phyloP scores from a whole-genome alignment of 805 yeast species.

The Ogataea minuta region DNA sequence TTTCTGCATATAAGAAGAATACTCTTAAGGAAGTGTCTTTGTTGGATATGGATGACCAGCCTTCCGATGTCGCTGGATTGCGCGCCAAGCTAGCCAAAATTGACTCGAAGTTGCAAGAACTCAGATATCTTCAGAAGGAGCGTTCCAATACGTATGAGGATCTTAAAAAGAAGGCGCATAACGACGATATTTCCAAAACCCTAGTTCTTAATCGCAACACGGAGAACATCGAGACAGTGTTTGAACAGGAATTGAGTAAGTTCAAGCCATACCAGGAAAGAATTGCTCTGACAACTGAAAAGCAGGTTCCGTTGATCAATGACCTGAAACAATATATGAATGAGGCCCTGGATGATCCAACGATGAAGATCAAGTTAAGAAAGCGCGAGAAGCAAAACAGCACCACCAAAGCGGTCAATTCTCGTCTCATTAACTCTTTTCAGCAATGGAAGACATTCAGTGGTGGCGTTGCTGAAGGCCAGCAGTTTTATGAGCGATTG shows the following conservation, averaged over 20 bases:
- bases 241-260: slow-evolving; percentile 71
- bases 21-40: slow-evolving; percentile 36
- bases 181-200: slow-evolving; percentile 80
- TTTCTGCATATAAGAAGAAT: slow-evolving; percentile 26
- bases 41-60: slow-evolving; percentile 63
- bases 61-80: slow-evolving; percentile 28
- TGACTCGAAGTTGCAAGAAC: slow-evolving; percentile 56
- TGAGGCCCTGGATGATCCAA: slow-evolving; percentile 44
- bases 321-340: slow-evolving; percentile 44
- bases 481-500: slow-evolving; percentile 58
- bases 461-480: slow-evolving; percentile 61
- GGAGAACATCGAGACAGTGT: slow-evolving; percentile 47
- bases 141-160: slow-evolving; percentile 59
- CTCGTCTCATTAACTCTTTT: slow-evolving; percentile 47
- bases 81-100: slow-evolving; percentile 44
- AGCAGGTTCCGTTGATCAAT: slow-evolving; percentile 53
- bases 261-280: slow-evolving; percentile 68
- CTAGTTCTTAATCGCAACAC: slow-evolving; percentile 56
- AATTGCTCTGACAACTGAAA: slow-evolving; percentile 62
- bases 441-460: slow-evolving; percentile 56
- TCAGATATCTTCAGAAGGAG: slow-evolving; percentile 63
- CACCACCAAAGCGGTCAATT: slow-evolving; percentile 38
- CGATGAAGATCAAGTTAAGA: slow-evolving; percentile 42
- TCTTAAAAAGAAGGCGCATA: slow-evolving; percentile 66
- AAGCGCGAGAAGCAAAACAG: slow-evolving; percentile 41